Evolutionary conservation across 257 asterid genomes (phyloP), one percentile per base, ranked within the genome.

Genomic region (Lantana camara): DNA sequence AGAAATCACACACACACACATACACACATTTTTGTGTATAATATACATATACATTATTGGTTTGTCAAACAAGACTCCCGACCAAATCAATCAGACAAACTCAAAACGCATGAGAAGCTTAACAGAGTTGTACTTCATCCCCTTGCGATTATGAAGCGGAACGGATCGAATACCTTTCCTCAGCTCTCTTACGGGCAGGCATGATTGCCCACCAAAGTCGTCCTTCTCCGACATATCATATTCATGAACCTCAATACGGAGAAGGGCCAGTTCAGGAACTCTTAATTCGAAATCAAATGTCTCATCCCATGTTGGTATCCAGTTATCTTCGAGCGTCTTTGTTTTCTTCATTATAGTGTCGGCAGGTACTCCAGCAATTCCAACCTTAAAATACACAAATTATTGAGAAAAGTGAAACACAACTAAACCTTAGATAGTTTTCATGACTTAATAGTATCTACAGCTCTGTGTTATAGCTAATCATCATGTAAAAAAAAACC

Each of bases 251-350:
- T 90, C 95, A 35, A 87, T 57, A 11, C 96, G 83, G 23, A 90
- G 92, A 16, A 90, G 80, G 37, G 97, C 97, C 55, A 90, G 73
- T 63, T 90, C 92, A 0, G 97, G 97, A 24, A 90, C 90, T 22
- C 82, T 83, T 68, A 90, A 67, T 24, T 85, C 87, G 74, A 90
- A 87, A 83, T 79, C 86, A 53, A 90, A 90, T 64, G 64, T 79
- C 80, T 90, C 96, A 45, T 83, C 76, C 96, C 96, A 90, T 2
- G 52, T 72, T 32, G 97, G 97, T 68, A 85, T 87, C 97, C 97
- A 90, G 9, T 79, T 85, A 65, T 90, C 96, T 71, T 90, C 96
- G 0, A 83, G 77, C 7, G 73, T 73, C 73, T 74, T 79, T 61
- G 96, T 82, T 70, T 85, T 85, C 85, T 82, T 82, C 97, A 85